Base-by-base conservation (phyloP, 2,329 filamentous ascomycete species). In the Plenodomus biglobosus region DNA sequence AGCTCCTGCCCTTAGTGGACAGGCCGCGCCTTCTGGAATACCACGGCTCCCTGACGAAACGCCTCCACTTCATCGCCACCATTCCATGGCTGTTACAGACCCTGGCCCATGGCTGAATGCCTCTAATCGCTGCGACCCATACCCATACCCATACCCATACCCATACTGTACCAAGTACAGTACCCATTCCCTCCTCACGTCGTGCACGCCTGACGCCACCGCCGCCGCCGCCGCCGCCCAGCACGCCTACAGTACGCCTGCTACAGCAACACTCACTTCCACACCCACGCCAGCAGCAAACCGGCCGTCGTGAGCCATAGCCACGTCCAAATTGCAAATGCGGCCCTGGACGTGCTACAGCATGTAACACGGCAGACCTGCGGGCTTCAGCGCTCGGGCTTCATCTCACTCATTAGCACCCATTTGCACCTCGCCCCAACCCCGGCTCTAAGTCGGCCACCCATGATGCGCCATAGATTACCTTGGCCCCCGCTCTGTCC, bases 11-110 rank as follows among this genome's bases (percentile, higher is more conserved):
- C 22, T 21, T 18, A 48, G 47, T 54, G 53, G 55, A 41, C 32
- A 37, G 16, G 24, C 32, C n/a, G 13, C 19, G 47, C 34, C 56
- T 58, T 56, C 53, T 50, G 46, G 59, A 62, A 61, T 50, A 59
- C 50, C 48, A 53, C 56, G 51, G 56, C 58, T 49, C 45, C 49
- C 42, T 19, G 44, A 45, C 49, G 49, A 52, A 52, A 52, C 49
- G 27, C 38, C 40, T 41, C 48, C 40, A 15, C 27, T 15, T 15
- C 27, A 15, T 32, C 27, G 27, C 27, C 27, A 32, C 27, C 27
- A 15, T 15, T 24, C 6, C 22, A 5, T 24, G 6, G 22, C 22
- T 24, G 22, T 24, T 24, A 24, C 22, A 24, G 22, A 24, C 22
- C 22, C 22, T 24, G 8, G 27, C 27, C 8, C 27, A 15, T 3